phyloP scores from a whole-genome alignment of 83 land plant genomes.

The Diphasiastrum complanatum region DNA sequence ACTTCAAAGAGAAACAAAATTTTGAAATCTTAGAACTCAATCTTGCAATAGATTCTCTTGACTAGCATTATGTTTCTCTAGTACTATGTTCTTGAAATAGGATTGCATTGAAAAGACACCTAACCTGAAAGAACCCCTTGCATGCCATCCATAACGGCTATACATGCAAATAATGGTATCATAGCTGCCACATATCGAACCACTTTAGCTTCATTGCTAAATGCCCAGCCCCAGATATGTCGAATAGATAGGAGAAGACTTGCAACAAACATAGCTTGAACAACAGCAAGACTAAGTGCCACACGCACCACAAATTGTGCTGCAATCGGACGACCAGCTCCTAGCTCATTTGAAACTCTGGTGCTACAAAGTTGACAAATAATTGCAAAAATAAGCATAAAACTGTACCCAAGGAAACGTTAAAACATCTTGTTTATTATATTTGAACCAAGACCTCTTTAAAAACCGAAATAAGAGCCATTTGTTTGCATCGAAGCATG shows the following conservation, averaged over 20 bases:
- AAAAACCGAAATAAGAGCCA: too few species aligned
- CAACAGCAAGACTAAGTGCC: not conserved
- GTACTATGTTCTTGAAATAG: too few species aligned
- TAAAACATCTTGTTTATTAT: not conserved
- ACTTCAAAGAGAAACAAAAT: too few species aligned
- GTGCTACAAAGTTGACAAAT: constrained; percentile 4
- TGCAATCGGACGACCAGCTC: constrained; percentile 17
- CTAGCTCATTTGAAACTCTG: constrained; percentile 21
- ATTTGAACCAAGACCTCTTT: not conserved
- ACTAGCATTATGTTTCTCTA: too few species aligned
- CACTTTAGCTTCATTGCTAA: constrained; percentile 14
- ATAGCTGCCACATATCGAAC: constrained; percentile 7
- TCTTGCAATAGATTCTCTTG: too few species aligned
- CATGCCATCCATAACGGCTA: not conserved
- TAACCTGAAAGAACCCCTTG: constrained; percentile 23
- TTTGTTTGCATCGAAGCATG: too few species aligned
- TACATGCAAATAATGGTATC: constrained; percentile 14
- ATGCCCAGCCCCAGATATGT: constrained; percentile 22
- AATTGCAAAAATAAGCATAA: not conserved
- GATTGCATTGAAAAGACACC: not conserved
- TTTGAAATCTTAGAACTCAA: too few species aligned
- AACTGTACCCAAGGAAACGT: not conserved
- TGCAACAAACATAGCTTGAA: constrained; percentile 5
- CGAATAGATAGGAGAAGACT: constrained; percentile 10
- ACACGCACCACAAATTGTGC: not conserved